Evolutionary conservation across 2,329 filamentous ascomycete genomes (phyloP).

Genomic region (Pleomassaria siparia): DNA sequence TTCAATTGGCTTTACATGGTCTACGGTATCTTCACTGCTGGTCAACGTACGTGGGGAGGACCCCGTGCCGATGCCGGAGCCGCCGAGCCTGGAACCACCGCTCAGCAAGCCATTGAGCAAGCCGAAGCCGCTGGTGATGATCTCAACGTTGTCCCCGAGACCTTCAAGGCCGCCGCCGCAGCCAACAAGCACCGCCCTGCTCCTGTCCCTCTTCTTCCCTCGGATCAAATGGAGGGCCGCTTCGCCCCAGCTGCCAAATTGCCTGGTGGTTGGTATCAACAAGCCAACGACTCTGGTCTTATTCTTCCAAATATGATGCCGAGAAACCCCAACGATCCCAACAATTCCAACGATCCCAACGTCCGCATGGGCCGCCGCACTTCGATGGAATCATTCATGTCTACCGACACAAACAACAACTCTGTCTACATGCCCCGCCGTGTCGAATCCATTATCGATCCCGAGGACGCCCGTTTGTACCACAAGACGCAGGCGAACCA

Average conservation of each 20-base stretch:
- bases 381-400: constrained; percentile 69
- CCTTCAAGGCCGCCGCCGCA: constrained; percentile 64
- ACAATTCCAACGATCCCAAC: constrained; percentile 49
- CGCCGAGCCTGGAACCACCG: constrained; percentile 73
- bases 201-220: constrained; percentile 68
- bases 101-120: constrained; percentile 79
- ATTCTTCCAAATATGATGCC: constrained; percentile 55
- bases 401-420: constrained; percentile 57
- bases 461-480: constrained; percentile 75
- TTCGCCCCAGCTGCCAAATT: constrained; percentile 73
- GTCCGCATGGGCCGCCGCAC: constrained; percentile 56
- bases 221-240: constrained; percentile 72
- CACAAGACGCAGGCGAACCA: constrained; percentile 62
- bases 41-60: constrained; percentile 93
- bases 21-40: constrained; percentile 92
- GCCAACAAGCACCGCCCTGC: constrained; percentile 53
- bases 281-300: constrained; percentile 67
- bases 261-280: constrained; percentile 68
- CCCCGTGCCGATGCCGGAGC: constrained; percentile 85
- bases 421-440: constrained; percentile 67
- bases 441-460: constrained; percentile 75
- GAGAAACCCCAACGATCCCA: constrained; percentile 49
- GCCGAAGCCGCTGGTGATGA: constrained; percentile 81
- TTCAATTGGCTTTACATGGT: constrained; percentile 99
- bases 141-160: constrained; percentile 84